phyloP scores from a whole-genome alignment of 2,329 filamentous ascomycete genomes.

The Pyrenochaeta sp. region DNA sequence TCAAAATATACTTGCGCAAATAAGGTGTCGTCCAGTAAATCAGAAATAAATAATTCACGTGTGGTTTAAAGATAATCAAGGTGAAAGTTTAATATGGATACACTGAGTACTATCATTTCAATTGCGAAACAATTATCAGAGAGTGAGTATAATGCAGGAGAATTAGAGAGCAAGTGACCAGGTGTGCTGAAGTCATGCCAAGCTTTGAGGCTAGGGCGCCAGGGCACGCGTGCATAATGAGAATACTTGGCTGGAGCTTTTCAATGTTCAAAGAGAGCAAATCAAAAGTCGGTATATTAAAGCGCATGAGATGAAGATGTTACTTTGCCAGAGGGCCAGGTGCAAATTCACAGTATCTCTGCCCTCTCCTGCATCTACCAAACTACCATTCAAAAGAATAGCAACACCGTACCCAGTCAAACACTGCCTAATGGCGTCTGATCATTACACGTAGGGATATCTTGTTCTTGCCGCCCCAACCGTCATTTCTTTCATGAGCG shows the following conservation, averaged over 20 bases:
- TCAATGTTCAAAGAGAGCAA: no score
- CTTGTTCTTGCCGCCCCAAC: slow-evolving; percentile 29
- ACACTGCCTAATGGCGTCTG: slow-evolving; percentile 23
- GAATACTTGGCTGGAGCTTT: neutral
- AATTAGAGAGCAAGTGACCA: no score
- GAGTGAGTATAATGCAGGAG: no score
- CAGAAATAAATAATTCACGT: no score
- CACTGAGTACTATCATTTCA: no score
- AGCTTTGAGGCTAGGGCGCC: no score
- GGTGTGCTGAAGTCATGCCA: neutral
- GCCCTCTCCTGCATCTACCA: slow-evolving; percentile 11
- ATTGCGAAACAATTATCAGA: no score
- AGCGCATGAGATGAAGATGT: slow-evolving; percentile 5
- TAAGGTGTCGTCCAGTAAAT: no score
- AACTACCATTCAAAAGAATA: slow-evolving; percentile 24
- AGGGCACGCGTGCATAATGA: neutral
- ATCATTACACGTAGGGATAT: slow-evolving; percentile 37
- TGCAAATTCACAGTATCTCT: slow-evolving; percentile 9
- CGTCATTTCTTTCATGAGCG: slow-evolving; percentile 25
- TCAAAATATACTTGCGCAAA: no score
- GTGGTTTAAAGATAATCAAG: no score
- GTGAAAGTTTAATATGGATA: no score
- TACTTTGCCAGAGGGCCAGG: slow-evolving; percentile 10
- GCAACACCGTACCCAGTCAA: slow-evolving; percentile 21
- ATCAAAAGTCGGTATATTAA: neutral